Conservation (phyloP, 2,329 filamentous ascomycete species). For the Monosporascus cannonballus region DNA sequence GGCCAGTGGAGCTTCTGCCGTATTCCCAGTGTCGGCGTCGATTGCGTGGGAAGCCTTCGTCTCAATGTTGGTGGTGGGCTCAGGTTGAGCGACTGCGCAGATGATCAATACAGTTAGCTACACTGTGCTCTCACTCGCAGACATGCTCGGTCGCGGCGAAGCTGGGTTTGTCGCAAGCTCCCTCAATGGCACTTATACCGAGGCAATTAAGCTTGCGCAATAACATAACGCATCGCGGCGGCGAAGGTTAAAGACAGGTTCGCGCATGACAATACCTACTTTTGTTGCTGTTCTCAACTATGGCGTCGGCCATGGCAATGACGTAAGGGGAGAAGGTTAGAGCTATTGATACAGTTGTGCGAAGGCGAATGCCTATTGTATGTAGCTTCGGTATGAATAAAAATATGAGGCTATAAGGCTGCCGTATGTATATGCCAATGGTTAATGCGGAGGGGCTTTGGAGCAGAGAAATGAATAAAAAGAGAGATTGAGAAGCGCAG, state of each 20-base stretch:
- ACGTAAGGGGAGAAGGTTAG: conserved; percentile 22
- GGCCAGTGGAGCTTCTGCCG: conserved; percentile 13
- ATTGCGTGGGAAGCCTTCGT: conserved; percentile 12
- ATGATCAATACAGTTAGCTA: neutral
- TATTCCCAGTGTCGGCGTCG: conserved; percentile 1
- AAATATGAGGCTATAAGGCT: too few relatives aligned
- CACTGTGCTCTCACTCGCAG: neutral
- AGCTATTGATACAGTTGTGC: conserved; percentile 8
- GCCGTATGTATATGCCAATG: too few relatives aligned
- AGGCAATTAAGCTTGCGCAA: conserved; percentile 13
- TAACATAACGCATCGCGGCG: conserved; percentile 8
- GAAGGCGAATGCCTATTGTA: neutral
- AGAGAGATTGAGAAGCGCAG: too few relatives aligned
- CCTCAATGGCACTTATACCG: conserved; percentile 4
- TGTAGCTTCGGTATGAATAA: too few relatives aligned
- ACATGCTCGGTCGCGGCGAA: conserved; percentile 6
- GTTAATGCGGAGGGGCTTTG: too few relatives aligned
- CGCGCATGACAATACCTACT: conserved; percentile 23
- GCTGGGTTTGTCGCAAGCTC: conserved; percentile 9
- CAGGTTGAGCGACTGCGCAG: conserved; percentile 4
- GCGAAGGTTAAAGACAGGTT: conserved; percentile 4
- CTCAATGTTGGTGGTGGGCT: conserved; percentile 12
- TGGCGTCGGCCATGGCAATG: conserved; percentile 29
- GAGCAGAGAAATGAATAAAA: too few relatives aligned
- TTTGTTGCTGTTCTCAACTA: conserved; percentile 22